phyloP scores from a whole-genome alignment of 106 monocot genomes.

The Dendrobium catenatum region DNA sequence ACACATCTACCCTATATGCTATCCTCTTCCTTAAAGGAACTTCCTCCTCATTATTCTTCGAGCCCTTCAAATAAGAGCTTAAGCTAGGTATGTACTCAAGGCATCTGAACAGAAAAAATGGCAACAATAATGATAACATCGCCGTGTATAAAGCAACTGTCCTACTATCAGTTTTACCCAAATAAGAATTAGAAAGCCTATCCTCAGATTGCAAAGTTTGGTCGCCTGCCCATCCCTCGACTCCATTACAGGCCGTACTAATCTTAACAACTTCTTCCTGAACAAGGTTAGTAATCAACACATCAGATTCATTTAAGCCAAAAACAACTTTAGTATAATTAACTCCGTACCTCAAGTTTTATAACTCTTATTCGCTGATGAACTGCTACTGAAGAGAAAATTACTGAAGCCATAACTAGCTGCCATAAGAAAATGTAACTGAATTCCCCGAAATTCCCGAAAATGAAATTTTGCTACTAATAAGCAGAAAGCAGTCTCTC shows the following conservation, averaged over 20 bases:
- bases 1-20: constrained; percentile 86
- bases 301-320: background rate
- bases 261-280: constrained; percentile 58
- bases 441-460: background rate
- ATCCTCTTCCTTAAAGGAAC: constrained; percentile 87
- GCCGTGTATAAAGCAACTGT: constrained; percentile 39
- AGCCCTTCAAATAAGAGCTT: constrained; percentile 13
- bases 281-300: constrained; percentile 9
- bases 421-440: constrained; percentile 25
- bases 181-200: constrained; percentile 7
- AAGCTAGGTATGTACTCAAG: constrained; percentile 37
- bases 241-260: constrained; percentile 21
- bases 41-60: constrained; percentile 48
- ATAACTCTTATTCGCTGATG: constrained; percentile 40
- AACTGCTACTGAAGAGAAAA: constrained; percentile 30
- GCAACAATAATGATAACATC: constrained; percentile 34
- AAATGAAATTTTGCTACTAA: background rate
- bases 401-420: constrained; percentile 31
- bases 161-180: constrained; percentile 29
- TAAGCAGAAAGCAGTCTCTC: constrained; percentile 6
- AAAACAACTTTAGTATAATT: background rate
- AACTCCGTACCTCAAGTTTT: constrained; percentile 45
- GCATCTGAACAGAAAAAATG: constrained; percentile 51
- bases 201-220: constrained; percentile 20
- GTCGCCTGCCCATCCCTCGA: background rate